Evolutionary conservation across 768 basidiomycete genomes (phyloP).

Genomic region (Xerocomellus chrysenteron): DNA sequence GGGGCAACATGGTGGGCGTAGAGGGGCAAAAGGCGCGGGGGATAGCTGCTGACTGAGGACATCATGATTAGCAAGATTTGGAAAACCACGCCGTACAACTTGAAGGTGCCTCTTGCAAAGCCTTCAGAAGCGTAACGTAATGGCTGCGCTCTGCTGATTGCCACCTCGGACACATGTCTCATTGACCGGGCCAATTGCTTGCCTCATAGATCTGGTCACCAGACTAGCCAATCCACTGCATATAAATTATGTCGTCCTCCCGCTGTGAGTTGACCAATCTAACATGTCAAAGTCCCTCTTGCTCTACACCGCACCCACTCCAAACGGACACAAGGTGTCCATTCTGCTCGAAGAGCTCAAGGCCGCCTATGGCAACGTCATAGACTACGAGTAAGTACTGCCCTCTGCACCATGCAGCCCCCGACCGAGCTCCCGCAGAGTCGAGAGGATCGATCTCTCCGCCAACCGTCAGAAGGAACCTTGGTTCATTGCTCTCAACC

Average conservation of each 20-base stretch:
- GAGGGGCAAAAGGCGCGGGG: too few relatives aligned
- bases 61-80: too few relatives aligned
- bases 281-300: slow-evolving; percentile 27
- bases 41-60: too few relatives aligned
- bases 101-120: too few relatives aligned
- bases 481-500: slow-evolving; percentile 76
- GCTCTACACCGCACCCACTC: slow-evolving; percentile 47
- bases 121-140: too few relatives aligned
- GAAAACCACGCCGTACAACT: too few relatives aligned
- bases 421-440: slow-evolving; percentile 32
- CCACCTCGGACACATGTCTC: too few relatives aligned
- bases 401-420: neutral
- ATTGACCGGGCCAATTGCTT: too few relatives aligned
- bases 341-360: slow-evolving; percentile 65
- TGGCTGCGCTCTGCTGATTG: too few relatives aligned
- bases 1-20: too few relatives aligned
- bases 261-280: neutral
- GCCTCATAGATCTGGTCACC: too few relatives aligned
- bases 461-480: slow-evolving; percentile 77
- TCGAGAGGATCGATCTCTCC: slow-evolving; percentile 53
- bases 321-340: slow-evolving; percentile 56
- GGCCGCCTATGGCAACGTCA: slow-evolving; percentile 42
- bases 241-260: slow-evolving; percentile 10
- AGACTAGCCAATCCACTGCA: too few relatives aligned
- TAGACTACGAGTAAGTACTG: slow-evolving; percentile 50